A percentile compares a stretch with the other conserved stretches of the same genome.
These are phyloP conservation scores for Pontederia paniculata DNA, from an alignment of 176 grass and related monocot genomes.

Conservation along the genomic window DNA sequence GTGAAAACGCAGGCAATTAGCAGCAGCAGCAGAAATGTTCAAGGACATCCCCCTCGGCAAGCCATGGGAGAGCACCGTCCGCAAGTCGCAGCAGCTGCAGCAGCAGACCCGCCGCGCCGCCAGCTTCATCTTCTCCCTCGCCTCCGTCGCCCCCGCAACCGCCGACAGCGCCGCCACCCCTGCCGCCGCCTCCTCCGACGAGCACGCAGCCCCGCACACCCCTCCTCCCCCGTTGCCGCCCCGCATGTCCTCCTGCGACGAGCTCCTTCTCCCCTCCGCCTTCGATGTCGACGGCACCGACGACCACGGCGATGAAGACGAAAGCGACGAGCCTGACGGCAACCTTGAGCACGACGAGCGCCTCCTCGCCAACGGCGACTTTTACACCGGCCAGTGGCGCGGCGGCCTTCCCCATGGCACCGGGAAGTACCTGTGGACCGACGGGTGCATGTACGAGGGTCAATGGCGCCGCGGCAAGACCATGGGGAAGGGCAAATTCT, in stretches of 20 bases:
- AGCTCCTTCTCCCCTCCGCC: too few relatives aligned
- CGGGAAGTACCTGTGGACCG: slow-evolving; percentile 85
- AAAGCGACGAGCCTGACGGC: not conserved
- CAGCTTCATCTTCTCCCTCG: slow-evolving; percentile 29
- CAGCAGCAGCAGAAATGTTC: not conserved
- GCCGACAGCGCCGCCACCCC: slow-evolving; percentile 34
- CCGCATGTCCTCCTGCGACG: not conserved
- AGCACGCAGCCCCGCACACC: slow-evolving; percentile 20
- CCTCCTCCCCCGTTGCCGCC: slow-evolving; percentile 15
- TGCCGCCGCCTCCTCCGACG: slow-evolving; percentile 23
- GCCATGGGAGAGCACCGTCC: slow-evolving; percentile 53
- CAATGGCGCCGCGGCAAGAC: slow-evolving; percentile 74
- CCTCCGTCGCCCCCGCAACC: slow-evolving; percentile 28
- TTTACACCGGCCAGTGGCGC: slow-evolving; percentile 77
- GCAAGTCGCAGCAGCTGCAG: slow-evolving; percentile 29
- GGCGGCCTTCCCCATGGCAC: slow-evolving; percentile 46
- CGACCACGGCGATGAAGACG: slow-evolving; percentile 8
- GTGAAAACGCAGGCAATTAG: not conserved
- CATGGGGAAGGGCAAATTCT: slow-evolving; percentile 72
- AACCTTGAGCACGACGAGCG: slow-evolving; percentile 32
- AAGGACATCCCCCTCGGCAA: slow-evolving; percentile 14
- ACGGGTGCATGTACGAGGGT: slow-evolving; percentile 99
- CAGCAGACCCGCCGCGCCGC: slow-evolving; percentile 33
- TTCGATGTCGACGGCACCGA: not conserved
- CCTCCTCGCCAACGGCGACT: slow-evolving; percentile 76